phyloP scores from a whole-genome alignment of 495 filamentous ascomycete genomes.

The Neurospora sp. region DNA sequence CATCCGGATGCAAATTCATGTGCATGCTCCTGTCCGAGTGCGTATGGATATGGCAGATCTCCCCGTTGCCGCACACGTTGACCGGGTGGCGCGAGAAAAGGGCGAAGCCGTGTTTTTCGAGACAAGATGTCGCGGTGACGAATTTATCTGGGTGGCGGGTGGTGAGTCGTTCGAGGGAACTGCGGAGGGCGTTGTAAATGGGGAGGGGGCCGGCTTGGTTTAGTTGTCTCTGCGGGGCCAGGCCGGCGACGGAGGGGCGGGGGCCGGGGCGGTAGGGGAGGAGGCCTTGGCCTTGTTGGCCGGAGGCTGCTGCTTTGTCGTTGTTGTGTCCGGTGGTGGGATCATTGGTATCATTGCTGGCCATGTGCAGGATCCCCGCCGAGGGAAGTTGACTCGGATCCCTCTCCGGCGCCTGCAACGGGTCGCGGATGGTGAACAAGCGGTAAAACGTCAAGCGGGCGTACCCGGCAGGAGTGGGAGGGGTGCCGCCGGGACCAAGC shows the following conservation, averaged over 20 bases:
- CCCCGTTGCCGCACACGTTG: slow-evolving; percentile 59
- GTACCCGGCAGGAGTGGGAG: slow-evolving; percentile 62
- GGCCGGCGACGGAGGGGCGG: slow-evolving; percentile 57
- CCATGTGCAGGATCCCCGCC: slow-evolving; percentile 24
- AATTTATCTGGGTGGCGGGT: slow-evolving; percentile 32
- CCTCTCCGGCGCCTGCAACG: slow-evolving; percentile 34
- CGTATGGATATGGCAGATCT: slow-evolving; percentile 73
- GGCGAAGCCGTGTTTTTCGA: slow-evolving; percentile 70
- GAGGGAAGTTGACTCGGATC: slow-evolving; percentile 25
- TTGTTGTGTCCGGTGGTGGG: too few species aligned
- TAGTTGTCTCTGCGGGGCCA: slow-evolving; percentile 71
- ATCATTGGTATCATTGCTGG: not conserved
- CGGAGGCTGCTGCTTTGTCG: too few species aligned
- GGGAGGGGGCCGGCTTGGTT: slow-evolving; percentile 47
- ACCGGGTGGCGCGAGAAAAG: slow-evolving; percentile 53
- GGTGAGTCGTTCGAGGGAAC: slow-evolving; percentile 41
- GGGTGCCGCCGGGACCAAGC: slow-evolving; percentile 74
- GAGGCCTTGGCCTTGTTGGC: too few species aligned
- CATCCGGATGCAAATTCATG: slow-evolving; percentile 64
- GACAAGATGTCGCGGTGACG: slow-evolving; percentile 55
- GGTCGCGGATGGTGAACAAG: slow-evolving; percentile 48
- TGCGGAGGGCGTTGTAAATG: slow-evolving; percentile 42
- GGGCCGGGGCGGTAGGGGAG: slow-evolving; percentile 45
- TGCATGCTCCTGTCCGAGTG: slow-evolving; percentile 63
- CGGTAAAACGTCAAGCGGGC: slow-evolving; percentile 54